phyloP scores from a whole-genome alignment of 2,329 filamentous ascomycete genomes.

The Fusarium pseudograminearum region DNA sequence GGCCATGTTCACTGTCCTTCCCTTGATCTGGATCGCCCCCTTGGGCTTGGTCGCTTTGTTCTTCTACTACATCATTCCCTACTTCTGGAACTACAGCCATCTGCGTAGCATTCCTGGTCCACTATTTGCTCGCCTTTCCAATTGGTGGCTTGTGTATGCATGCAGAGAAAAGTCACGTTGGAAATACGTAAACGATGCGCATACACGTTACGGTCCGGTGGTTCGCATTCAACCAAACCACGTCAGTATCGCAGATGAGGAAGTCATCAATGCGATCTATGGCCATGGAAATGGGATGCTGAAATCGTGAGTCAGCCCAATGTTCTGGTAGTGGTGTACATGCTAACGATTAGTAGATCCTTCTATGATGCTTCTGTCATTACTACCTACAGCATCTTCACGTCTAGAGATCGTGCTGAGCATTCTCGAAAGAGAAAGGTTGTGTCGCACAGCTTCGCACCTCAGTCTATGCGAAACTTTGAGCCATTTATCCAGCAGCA shows the following conservation, averaged over 20 bases:
- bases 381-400: slow-evolving; percentile 7
- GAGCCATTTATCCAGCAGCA: background rate
- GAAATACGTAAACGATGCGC: background rate
- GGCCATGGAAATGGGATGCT: slow-evolving; percentile 8
- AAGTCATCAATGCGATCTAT: background rate
- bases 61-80: background rate
- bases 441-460: slow-evolving; percentile 5
- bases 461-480: background rate
- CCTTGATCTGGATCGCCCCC: background rate
- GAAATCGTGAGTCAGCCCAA: background rate
- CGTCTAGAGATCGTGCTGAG: slow-evolving; percentile 1
- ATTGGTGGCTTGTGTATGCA: slow-evolving; percentile 1
- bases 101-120: background rate
- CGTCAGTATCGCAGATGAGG: background rate
- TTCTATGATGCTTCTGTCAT: slow-evolving; percentile 10
- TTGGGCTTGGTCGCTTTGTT: background rate
- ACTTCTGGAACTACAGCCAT: slow-evolving; percentile 3
- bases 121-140: background rate
- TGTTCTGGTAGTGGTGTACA: accelerated
- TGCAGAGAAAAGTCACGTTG: background rate
- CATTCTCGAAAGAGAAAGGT: slow-evolving; percentile 10
- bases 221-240: slow-evolving; percentile 16
- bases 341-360: background rate
- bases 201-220: background rate
- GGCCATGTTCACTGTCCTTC: background rate